These are phyloP conservation scores for Aspergillus candidus DNA, from an alignment of 2,329 filamentous ascomycete genomes.

Conservation along the genomic window DNA sequence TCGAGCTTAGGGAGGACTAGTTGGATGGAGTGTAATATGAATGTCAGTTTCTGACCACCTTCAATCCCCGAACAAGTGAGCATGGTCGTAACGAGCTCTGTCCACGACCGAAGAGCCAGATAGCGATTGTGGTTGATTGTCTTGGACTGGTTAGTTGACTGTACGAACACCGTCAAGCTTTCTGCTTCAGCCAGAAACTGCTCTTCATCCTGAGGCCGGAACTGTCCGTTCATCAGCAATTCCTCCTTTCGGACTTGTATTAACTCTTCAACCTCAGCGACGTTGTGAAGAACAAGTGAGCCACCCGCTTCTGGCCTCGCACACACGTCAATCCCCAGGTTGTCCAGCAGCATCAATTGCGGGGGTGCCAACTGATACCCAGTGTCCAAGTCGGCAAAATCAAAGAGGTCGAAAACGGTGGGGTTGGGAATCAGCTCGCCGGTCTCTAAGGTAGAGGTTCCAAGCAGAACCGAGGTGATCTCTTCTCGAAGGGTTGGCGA, in stretches of 20 bases:
- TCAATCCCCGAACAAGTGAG: conserved; percentile 77
- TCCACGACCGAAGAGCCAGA: conserved; percentile 73
- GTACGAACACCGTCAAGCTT: conserved; percentile 32
- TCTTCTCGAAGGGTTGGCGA: conserved; percentile 65
- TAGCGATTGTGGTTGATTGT: conserved; percentile 46
- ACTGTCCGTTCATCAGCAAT: conserved; percentile 34
- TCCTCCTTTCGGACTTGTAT: conserved; percentile 50
- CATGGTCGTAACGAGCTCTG: conserved; percentile 75
- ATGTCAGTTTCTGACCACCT: conserved; percentile 62
- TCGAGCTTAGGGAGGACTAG: conserved; percentile 85
- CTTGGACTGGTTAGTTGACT: conserved; percentile 36
- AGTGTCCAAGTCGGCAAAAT: conserved; percentile 70
- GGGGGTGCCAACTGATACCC: conserved; percentile 45
- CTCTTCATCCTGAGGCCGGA: conserved; percentile 42
- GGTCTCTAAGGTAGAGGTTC: conserved; percentile 59
- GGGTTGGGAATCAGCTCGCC: conserved; percentile 62
- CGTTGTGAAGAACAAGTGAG: conserved; percentile 53
- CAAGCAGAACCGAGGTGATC: conserved; percentile 64
- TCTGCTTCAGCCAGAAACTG: conserved; percentile 35
- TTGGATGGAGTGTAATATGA: conserved; percentile 81
- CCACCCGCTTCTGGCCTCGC: conserved; percentile 53
- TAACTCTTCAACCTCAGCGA: conserved; percentile 67
- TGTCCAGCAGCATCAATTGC: conserved; percentile 54
- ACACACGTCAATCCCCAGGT: conserved; percentile 63
- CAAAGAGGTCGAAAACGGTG: conserved; percentile 85